Base-by-base conservation (phyloP, 2,329 filamentous ascomycete species). In the Paracoccidioides lutzii region DNA sequence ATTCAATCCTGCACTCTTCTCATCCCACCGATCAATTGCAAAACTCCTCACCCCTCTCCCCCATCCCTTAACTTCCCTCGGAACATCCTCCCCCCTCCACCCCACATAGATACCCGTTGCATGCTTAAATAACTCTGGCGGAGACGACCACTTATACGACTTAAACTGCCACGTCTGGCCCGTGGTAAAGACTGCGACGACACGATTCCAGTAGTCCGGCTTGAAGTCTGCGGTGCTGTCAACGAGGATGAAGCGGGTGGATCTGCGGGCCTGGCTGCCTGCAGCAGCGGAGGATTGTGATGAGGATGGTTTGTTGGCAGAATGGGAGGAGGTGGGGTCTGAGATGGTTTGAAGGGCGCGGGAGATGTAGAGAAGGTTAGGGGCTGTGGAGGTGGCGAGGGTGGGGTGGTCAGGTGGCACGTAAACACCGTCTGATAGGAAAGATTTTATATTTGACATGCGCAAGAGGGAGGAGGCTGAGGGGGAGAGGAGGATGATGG, bases 131-230 rank as follows among this genome's bases (percentile, higher is more conserved):
- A 98, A 78, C 66, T 97, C 93, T 12, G 83, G 80, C 0, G 93
- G 88, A 55, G 86, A 85, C 62, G 85, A 85, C 89, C 93, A 98
- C 72, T 95, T 95, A 80, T 98, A 98, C 62, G 83, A 87, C 74
- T 96, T 95, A 75, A 98, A 98, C 73, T 98, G 93, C 93, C 93
- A 98, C 8, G 86, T 84, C 74, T 98, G 93, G 38, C 93, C 93
- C 0, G 93, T 98, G 0, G 93, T 98, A 74, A 98, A 97, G 56
- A 98, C 90, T 10, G 88, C 93, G 1, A 96, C 93, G 5, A 98
- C 87, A 53, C 90, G 84, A 65, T 85, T 85, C 93, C 93, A 98
- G 76, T 97, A 96, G 68, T 97, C 90, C 0, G 93, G 93, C 70
- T 95, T 95, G 80, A 98, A 98, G 70, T 93, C 87, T 67, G 94